Conservation (phyloP, 2,329 filamentous ascomycete genomes). For the Penicillium crustosum region DNA sequence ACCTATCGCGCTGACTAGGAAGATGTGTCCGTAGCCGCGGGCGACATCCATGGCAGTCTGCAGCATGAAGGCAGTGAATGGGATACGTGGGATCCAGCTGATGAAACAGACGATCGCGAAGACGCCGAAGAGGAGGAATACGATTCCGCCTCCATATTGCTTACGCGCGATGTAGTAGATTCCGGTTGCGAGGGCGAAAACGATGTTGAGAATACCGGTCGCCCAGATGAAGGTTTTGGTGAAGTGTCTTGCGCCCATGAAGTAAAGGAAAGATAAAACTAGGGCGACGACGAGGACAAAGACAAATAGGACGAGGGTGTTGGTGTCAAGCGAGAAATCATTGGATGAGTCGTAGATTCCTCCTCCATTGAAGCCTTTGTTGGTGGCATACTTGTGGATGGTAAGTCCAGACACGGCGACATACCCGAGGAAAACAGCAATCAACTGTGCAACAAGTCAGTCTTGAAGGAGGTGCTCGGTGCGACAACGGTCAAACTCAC, state of each 20-base stretch:
- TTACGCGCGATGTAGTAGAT: conserved; percentile 77
- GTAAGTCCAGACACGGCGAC: conserved; percentile 72
- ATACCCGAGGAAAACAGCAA: conserved; percentile 71
- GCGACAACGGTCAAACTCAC: conserved; percentile 42
- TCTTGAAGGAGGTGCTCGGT: not conserved
- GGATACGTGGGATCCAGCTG: conserved; percentile 85
- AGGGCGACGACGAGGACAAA: conserved; percentile 74
- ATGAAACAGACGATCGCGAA: conserved; percentile 82
- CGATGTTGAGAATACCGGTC: conserved; percentile 83
- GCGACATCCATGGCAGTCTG: conserved; percentile 82
- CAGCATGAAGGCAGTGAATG: conserved; percentile 87
- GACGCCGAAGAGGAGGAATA: conserved; percentile 78
- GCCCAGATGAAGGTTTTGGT: conserved; percentile 93
- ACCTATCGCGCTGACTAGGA: conserved; percentile 79
- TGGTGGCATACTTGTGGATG: conserved; percentile 70
- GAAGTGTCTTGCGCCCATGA: conserved; percentile 71
- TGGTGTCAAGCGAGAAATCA: conserved; percentile 70
- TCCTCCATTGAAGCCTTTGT: conserved; percentile 63
- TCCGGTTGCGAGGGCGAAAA: conserved; percentile 79
- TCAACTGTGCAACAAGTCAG: conserved; percentile 52
- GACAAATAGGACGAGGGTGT: conserved; percentile 81
- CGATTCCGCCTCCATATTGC: conserved; percentile 81
- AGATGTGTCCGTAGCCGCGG: conserved; percentile 80
- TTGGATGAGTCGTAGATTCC: conserved; percentile 72
- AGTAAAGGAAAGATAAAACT: conserved; percentile 73